Conservation (phyloP, 179 eudicot species). For the Beta corolliflora region DNA sequence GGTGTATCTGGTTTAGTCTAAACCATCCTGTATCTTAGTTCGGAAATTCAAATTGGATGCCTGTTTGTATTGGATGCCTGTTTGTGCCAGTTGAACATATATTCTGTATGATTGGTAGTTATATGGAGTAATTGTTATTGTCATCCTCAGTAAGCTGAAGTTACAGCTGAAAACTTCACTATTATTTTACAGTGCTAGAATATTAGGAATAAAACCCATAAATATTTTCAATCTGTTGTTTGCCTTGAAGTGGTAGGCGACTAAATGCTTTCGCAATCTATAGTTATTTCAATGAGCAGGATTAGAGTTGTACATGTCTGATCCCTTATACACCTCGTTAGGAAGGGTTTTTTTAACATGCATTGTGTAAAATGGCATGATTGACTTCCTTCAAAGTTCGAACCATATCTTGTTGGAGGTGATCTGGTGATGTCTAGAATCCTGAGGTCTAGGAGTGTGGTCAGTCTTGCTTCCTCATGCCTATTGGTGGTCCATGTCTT, state of each 20-base stretch:
- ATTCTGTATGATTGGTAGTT: not conserved
- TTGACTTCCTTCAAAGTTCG: not conserved
- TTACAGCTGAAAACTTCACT: not conserved
- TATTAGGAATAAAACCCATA: not conserved
- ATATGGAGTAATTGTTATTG: not conserved
- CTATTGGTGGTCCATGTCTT: no score
- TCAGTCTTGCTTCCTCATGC: no score
- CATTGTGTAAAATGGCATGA: not conserved
- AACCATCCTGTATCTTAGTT: no score
- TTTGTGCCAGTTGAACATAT: not conserved
- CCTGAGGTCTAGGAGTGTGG: no score
- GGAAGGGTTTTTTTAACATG: not conserved
- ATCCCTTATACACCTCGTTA: not conserved
- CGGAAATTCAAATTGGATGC: no score
- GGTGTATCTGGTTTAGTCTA: no score
- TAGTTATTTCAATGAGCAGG: not conserved
- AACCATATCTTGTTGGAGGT: no score
- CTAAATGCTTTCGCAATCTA: not conserved
- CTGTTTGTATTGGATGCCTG: slow-evolving; percentile 1
- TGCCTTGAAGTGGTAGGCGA: not conserved
- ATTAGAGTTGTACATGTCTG: not conserved
- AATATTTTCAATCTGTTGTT: not conserved
- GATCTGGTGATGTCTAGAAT: no score
- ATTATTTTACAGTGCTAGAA: not conserved
- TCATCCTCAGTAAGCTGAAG: not conserved